Conservation (phyloP, 2,329 filamentous ascomycete genomes). For the Grosmannia huntii region DNA sequence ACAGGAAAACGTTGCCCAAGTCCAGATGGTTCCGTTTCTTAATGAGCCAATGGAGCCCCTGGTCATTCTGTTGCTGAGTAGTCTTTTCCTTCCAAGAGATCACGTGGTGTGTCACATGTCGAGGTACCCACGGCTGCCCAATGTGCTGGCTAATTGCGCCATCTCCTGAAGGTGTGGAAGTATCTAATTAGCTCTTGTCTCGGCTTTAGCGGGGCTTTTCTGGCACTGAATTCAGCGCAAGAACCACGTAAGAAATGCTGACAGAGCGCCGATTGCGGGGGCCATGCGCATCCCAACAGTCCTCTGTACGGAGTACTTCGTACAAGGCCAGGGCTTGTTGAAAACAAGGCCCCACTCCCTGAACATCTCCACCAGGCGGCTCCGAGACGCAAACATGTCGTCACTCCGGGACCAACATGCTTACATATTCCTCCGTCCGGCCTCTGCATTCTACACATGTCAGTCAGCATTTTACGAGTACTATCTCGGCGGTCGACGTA, state of each 20-base stretch:
- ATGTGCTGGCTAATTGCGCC: neutral
- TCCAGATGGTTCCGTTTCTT: neutral
- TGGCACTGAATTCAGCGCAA: neutral
- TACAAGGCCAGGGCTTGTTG: neutral
- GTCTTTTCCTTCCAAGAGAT: neutral
- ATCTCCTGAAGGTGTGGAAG: neutral
- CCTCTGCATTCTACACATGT: neutral
- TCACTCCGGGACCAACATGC: too few relatives aligned
- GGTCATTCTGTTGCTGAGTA: neutral
- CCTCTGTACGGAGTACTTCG: neutral
- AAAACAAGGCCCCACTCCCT: neutral
- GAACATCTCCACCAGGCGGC: too few relatives aligned
- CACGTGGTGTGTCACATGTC: neutral
- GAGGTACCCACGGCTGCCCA: too few relatives aligned
- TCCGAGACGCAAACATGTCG: too few relatives aligned
- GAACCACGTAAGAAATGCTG: neutral
- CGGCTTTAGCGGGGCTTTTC: neutral
- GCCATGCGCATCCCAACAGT: neutral
- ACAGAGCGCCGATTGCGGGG: neutral
- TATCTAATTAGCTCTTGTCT: neutral
- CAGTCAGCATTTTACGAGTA: neutral
- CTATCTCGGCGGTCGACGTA: too few relatives aligned
- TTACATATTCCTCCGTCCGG: too few relatives aligned
- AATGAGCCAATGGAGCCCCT: neutral
- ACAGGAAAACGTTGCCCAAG: neutral